Base-by-base conservation (phyloP, 257 asterid species). In the Euphrasia confusa region DNA sequence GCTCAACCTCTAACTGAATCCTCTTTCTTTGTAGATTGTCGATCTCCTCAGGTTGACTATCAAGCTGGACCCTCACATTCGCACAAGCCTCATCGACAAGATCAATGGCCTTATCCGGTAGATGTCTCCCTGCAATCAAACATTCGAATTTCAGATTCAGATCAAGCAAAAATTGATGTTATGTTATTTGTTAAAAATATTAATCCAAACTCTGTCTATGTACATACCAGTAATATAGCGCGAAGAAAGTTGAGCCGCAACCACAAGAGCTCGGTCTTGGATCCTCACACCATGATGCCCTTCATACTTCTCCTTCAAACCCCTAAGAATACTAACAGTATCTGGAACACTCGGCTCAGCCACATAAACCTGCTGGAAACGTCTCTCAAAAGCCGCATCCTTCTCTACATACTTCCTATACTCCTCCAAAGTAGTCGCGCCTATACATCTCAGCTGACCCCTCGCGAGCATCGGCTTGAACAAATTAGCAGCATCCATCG, bases 221-320 rank as follows among this genome's bases (percentile, higher is more conserved):
- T 14, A 50, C 75, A 57, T 39, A 80, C 92, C 84, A 3, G 94
- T 79, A 14, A 85, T 85, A 62, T 85, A 85, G 8, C 90, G 84
- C 17, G 84, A 65, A 0, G 95, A 85, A 9, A 85, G 65, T 26
- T 85, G 88, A 0, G 95, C 81, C 0, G 95, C 95, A 1, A 78
- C 75, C 0, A 86, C 82, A 12, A 86, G 89, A 0, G 89, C 95
- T 10, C 95, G 79, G 13, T 86, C 95, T 58, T 78, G 92, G 30
- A 86, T 86, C 37, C 75, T 80, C 15, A 86, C 92, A 72, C 95
- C 95, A 24, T 86, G 95, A 62, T 86, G 95, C 13, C 92, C 87
- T 70, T 86, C 95, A 37, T 84, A 86, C 74, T 76, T 86, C 75
- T 86, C 95, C 58, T 86, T 86, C 60, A 86, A 50, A 40, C 92